Base-by-base conservation (phyloP, 345 rosid species). In the Gossypium turneri region DNA sequence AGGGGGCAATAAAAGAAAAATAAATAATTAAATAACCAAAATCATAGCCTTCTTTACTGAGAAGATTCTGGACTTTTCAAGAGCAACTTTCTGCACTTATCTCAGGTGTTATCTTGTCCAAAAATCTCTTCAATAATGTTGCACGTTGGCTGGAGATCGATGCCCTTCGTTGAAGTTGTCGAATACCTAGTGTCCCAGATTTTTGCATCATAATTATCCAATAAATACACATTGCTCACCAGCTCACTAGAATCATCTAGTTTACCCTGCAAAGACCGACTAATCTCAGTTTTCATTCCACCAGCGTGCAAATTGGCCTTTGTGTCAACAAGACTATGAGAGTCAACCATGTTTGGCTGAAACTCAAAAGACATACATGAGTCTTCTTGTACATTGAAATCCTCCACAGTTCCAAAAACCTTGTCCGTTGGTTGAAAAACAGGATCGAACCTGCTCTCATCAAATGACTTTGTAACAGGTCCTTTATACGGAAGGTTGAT, bases 91-190 rank as follows among this genome's bases (percentile, higher is more conserved):
- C 47, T 29, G 73, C 53, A 22, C 60, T 58, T 34, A 60, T 78
- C 80, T 78, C 80, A 79, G 50, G 86, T 63, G 61, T 78, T 22
- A 22, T 22, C 84, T 66, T 81, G 82, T 47, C 92, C 89, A 69
- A 85, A 84, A 56, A 88, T 85, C 83, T 86, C 97, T 59, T 90
- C 90, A 62, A 89, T 85, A 51, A 89, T 83, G 80, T 85, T 86
- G 64, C 79, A 64, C 0, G 85, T 87, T 15, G 90, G 91, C 66
- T 84, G 83, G 64, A 89, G 77, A 73, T 86, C 87, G 17, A 85
- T 81, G 38, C 84, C 88, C 56, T 76, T 79, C 25, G 48, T 76
- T 4, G 87, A 79, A 76, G 82, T 72, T 20, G 79, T 6, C 7
- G 67, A 66, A 73, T 75, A 83, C 55, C 79, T 74, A 7, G 76